Base-by-base conservation (phyloP, 2,329 filamentous ascomycete genomes). In the Colletotrichum incanum region DNA sequence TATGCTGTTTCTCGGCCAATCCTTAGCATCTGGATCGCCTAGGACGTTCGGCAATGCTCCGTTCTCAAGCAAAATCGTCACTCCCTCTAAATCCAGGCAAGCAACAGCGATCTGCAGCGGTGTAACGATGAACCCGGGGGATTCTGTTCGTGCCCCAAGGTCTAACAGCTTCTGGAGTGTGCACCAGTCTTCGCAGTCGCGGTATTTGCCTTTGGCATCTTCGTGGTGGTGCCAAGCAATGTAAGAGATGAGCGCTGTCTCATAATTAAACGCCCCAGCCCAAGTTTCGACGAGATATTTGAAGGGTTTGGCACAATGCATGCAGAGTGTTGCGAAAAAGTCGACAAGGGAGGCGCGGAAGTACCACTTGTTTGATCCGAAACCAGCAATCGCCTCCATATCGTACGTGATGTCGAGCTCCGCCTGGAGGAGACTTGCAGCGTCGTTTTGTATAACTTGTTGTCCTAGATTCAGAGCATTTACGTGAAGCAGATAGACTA, bases 81-180 rank as follows among this genome's bases (percentile, higher is more conserved):
- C 39, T 0, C 14, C 54, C 0, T 39, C 14, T 5, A 37, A 11
- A 12, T 67, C 55, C 20, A 50, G n/a, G 14, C 14, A 20, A 14
- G 55, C 65, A 11, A 67, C 65, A 1, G 65, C 43, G 12, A 67
- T 31, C 31, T 67, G 65, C 23, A 67, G 2, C 12, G 54, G 41
- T 7, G 64, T 67, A 4, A 50, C 43, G 11, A 31, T 9, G 2
- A 16, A 41, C 26, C n/a, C 45, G 4, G 11, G 2, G 12, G 28
- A n/a, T 16, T 60, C 16, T 8, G 43, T 2, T 41, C 39, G 9
- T 6, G 41, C 54, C 7, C 26, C 64, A 5, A 28, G 8, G 1
- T 12, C 8, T 8, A 67, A 26, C 20, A 59, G 18, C 3, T 39
- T 26, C 26, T 39, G 20, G 5, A 66, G 28, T 18, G 12, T 14